Evolutionary conservation across 1,139 yeast species (phyloP).

Genomic region (Eremothecium cymbalariae): DNA sequence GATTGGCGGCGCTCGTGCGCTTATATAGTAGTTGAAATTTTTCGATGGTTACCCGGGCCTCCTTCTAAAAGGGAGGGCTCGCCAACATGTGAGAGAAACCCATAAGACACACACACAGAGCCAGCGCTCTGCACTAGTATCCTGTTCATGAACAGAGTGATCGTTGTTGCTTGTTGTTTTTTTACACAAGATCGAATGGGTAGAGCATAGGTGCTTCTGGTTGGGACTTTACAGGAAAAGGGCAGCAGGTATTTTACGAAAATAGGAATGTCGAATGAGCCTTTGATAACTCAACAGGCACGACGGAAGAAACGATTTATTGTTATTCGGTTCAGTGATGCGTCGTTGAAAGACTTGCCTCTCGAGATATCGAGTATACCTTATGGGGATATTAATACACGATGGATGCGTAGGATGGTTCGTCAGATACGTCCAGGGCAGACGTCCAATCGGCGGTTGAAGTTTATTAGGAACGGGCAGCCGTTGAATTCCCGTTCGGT

Average conservation of each 20-base stretch:
- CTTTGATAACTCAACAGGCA: conserved; percentile 7
- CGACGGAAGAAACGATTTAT: conserved; percentile 24
- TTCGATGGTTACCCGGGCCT: conserved; percentile 1
- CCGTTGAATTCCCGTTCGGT: conserved; percentile 56
- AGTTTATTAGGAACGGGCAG: conserved; percentile 68
- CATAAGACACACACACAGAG: too few species aligned
- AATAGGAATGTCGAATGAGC: conserved; percentile 10
- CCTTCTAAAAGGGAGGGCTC: too few species aligned
- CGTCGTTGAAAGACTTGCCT: conserved; percentile 37
- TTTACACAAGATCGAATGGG: too few species aligned
- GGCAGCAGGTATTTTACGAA: too few species aligned
- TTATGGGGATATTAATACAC: conserved; percentile 33
- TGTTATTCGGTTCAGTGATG: conserved; percentile 46
- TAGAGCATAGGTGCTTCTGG: too few species aligned
- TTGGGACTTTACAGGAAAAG: too few species aligned
- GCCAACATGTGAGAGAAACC: too few species aligned
- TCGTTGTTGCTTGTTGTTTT: too few species aligned
- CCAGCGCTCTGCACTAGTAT: too few species aligned
- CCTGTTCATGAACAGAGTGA: too few species aligned
- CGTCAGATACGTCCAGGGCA: conserved; percentile 34
- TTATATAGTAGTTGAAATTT: conserved; percentile 2
- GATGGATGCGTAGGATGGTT: conserved; percentile 40
- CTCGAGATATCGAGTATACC: conserved; percentile 35
- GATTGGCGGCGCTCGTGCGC: conserved; percentile 7
- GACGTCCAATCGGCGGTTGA: conserved; percentile 44